Conservation (phyloP, 2,329 filamentous ascomycete genomes). For the Alternaria ethzedia region DNA sequence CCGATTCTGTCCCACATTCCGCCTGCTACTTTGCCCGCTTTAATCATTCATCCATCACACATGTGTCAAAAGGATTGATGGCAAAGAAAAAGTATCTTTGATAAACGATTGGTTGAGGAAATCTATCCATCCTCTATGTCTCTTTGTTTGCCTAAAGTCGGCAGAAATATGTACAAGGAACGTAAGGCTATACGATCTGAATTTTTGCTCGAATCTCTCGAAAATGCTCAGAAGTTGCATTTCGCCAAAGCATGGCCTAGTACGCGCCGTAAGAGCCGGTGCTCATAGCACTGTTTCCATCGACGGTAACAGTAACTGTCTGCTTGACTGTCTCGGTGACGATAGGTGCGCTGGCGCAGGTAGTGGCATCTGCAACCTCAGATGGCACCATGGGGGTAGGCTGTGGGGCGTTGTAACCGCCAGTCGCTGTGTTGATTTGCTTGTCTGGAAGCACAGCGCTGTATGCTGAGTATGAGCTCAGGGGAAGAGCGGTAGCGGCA, state of each 20-base stretch:
- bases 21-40: not conserved
- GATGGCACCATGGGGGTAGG: conserved; percentile 1
- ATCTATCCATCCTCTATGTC: not conserved
- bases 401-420: conserved; percentile 3
- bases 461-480: conserved; percentile 4
- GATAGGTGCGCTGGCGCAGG: conserved; percentile 14
- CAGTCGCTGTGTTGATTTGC: not conserved
- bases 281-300: not conserved
- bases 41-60: not conserved
- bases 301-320: conserved; percentile 35
- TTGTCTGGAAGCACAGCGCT: conserved; percentile 22
- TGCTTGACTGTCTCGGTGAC: conserved; percentile 32
- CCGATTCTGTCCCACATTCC: not conserved
- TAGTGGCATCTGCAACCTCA: conserved; percentile 10
- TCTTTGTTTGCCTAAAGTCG: not conserved
- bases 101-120: not conserved
- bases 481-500: conserved; percentile 8
- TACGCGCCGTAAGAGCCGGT: conserved; percentile 7
- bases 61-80: not conserved
- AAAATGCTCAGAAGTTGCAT: not conserved
- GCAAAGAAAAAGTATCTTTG: not conserved
- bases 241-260: not conserved
- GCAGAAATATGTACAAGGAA: conserved; percentile 12
- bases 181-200: not conserved
- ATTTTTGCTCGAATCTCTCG: not conserved